Evolutionary conservation across 2,329 filamentous ascomycete species (phyloP).

Genomic region (Xylaria sp.): DNA sequence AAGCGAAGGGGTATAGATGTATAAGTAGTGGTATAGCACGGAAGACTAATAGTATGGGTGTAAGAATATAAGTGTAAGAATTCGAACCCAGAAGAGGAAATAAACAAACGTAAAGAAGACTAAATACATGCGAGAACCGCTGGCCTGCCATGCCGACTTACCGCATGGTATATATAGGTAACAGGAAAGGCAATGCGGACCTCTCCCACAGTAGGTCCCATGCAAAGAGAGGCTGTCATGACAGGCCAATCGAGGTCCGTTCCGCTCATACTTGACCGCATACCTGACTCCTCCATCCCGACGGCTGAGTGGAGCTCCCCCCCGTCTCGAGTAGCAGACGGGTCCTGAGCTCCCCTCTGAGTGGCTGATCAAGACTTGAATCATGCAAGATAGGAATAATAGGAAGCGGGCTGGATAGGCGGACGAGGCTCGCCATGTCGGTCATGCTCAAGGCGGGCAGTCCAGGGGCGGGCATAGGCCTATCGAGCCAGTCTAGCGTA

Average conservation of each 20-base stretch:
- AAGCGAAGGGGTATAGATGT: background rate
- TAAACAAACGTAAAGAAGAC: constrained; percentile 12
- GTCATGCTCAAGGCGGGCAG: constrained; percentile 23
- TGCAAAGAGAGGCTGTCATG: constrained; percentile 34
- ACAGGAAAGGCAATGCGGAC: constrained; percentile 15
- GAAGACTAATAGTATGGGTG: constrained; percentile 1
- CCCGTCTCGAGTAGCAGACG: constrained; percentile 25
- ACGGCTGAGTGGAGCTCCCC: constrained; percentile 29
- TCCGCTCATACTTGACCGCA: constrained; percentile 35
- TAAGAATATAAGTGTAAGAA: background rate
- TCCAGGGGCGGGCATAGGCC: background rate
- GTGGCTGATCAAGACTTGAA: constrained; percentile 29
- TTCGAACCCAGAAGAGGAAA: constrained; percentile 6
- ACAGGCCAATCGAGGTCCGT: constrained; percentile 34
- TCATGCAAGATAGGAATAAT: constrained; percentile 38
- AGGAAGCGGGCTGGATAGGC: constrained; percentile 26
- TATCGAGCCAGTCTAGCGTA: constrained; percentile 1
- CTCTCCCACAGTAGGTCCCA: constrained; percentile 7
- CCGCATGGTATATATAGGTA: constrained; percentile 22
- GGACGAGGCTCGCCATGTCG: constrained; percentile 35
- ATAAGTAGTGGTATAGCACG: background rate
- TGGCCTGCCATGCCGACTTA: constrained; percentile 17
- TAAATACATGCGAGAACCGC: constrained; percentile 9
- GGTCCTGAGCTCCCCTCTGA: constrained; percentile 13
- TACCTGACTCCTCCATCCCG: constrained; percentile 28